Evolutionary conservation across 192 early-diverging fungal species (phyloP), one percentile per base, ranked within the genome.

Genomic region (Mortierella antarctica): DNA sequence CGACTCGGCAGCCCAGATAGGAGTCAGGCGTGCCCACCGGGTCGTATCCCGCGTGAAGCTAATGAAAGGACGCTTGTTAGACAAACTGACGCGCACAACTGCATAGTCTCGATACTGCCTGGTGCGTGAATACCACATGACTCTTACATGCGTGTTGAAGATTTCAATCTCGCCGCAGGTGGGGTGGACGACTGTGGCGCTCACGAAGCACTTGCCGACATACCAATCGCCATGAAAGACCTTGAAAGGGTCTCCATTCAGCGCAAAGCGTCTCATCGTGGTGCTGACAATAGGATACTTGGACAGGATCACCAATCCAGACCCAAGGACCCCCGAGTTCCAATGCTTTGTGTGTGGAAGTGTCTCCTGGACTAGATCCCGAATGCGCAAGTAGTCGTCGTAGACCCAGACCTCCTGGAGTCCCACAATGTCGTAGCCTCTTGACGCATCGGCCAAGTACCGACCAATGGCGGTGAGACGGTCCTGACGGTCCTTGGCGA

Each of bases 11-110:
- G 1, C 79, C 87, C 15, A 84, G 52, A 56, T 90, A 88, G 14
- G 80, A 71, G 57, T 88, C 84, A 60, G 69, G 76, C 21, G 71
- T 82, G 6, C 65, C 66, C n/a, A 65, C 67, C 23, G 74, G 57
- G 23, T 83, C 85, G 57, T 90, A 90, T 53, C 86, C 83, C 5
- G 88, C 88, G 53, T 90, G 88, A 20, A 87, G 61, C 88, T 90
- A n/a, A n/a, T n/a, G 73, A 40, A 8, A 49, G 18, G 11, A 48
- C 9, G 48, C 18, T 41, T 51, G n/a, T 51, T 51, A n/a, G n/a
- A 51, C n/a, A 12, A 4, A n/a, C 4, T 15, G n/a, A 2, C 31
- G 3, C 31, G 31, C 3, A 31, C 31, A 31, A 31, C 31, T 31
- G 31, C n/a, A 51, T 51, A 12, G n/a, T n/a, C 1, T 51, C n/a